Base-by-base conservation (phyloP, 2,329 filamentous ascomycete species). In the Plenodomus lindquistii region DNA sequence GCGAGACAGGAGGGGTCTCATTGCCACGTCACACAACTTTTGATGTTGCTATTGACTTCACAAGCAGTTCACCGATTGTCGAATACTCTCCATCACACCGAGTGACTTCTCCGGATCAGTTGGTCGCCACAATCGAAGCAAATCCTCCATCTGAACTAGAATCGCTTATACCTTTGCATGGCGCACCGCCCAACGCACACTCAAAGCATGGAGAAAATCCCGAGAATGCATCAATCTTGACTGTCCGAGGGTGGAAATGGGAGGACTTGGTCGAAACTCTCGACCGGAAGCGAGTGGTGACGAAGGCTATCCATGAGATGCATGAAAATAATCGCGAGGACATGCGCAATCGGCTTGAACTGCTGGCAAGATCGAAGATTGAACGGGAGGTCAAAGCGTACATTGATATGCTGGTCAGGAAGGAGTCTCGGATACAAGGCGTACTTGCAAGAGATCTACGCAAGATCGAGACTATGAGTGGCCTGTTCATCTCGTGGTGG, bases 231-330 rank as follows among this genome's bases (percentile, higher is more conserved):
- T 70, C 66, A 0, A 59, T 68, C 5, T 27, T 44, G 2, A 58
- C 61, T 11, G 55, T 69, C 15, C 50, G 53, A 10, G 44, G 50
- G n/a, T 72, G 75, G 65, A 45, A 50, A 4, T 77, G 70, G 66
- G 44, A 53, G 3, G 45, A 68, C 1, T 61, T 81, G 3, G 57
- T 72, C 31, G 63, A 69, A 8, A 61, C 66, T 2, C 37, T 52
- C 8, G 77, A 82, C 51, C 66, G 77, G 10, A 72, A 74, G 34
- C 70, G 76, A 5, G 59, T 79, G 1, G 53, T 81, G 18, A 73
- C 78, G 40, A 76, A 77, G 42, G 52, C 74, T 2, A 57, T 81
- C 1, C 48, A 57, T 7, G 64, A 72, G 10, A 62, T 75, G 50
- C 42, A 18, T 9, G n/a, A 37, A 2, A 22, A 43, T 9, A 55